Evolutionary conservation across 2,329 filamentous ascomycete genomes (phyloP).

Genomic region (Aureobasidium leucospermi): DNA sequence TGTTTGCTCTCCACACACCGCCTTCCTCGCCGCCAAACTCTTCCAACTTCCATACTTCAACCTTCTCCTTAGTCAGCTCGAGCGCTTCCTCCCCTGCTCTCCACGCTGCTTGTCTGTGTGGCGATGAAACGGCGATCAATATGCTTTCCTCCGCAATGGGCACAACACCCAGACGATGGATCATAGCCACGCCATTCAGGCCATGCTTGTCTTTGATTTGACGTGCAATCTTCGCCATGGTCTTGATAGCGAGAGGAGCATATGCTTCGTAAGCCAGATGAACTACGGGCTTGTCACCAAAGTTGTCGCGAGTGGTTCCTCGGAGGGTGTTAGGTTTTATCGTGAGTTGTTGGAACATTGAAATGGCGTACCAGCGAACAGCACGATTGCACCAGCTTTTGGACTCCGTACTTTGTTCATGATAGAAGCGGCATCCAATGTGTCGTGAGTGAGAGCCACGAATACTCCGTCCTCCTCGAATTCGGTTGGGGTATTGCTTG

Average conservation of each 20-base stretch:
- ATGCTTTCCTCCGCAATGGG: slow-evolving; percentile 92
- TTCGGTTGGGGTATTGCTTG: neutral
- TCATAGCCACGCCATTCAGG: slow-evolving; percentile 67
- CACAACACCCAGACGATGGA: slow-evolving; percentile 77
- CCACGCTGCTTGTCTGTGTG: slow-evolving; percentile 82
- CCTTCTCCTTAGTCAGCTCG: slow-evolving; percentile 74
- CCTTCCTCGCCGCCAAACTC: slow-evolving; percentile 72
- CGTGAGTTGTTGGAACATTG: neutral
- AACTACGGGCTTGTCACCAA: slow-evolving; percentile 62
- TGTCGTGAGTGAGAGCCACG: slow-evolving; percentile 59
- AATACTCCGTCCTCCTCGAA: slow-evolving; percentile 46
- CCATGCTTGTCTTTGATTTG: slow-evolving; percentile 52
- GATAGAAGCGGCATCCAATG: slow-evolving; percentile 49
- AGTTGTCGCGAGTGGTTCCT: slow-evolving; percentile 74
- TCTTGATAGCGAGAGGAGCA: slow-evolving; percentile 58
- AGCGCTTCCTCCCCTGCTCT: slow-evolving; percentile 79
- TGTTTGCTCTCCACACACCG: slow-evolving; percentile 78
- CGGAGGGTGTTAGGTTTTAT: neutral
- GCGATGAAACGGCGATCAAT: slow-evolving; percentile 74
- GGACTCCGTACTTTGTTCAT: slow-evolving; percentile 65
- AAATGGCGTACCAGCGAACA: slow-evolving; percentile 58
- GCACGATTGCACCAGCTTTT: slow-evolving; percentile 65
- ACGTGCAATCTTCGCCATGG: slow-evolving; percentile 58
- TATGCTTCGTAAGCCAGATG: slow-evolving; percentile 73
- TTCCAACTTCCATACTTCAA: slow-evolving; percentile 95